Conservation (phyloP, 306 rosid genomes). For the Citrullus amarus region DNA sequence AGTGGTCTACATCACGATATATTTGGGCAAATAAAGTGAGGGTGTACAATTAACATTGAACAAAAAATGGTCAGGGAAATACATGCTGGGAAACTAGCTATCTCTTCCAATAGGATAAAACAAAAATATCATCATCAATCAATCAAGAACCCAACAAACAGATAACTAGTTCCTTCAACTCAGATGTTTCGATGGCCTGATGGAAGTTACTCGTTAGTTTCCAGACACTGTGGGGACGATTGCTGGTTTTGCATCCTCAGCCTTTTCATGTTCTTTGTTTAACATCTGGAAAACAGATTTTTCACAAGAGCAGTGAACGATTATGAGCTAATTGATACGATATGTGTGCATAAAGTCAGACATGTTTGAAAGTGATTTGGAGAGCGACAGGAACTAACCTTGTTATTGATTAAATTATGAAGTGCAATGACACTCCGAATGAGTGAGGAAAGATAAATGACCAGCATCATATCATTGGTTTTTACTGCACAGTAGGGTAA, state of each 20-base stretch:
- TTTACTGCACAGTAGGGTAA: constrained; percentile 29
- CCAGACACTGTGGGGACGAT: constrained; percentile 17
- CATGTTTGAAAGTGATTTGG: neutral
- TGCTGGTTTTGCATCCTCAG: constrained; percentile 41
- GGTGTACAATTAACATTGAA: neutral
- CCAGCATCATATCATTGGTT: constrained; percentile 60
- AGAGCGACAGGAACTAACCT: constrained; percentile 19
- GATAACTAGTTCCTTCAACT: constrained; percentile 1
- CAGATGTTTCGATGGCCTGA: neutral
- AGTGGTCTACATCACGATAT: neutral
- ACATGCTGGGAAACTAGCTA: neutral
- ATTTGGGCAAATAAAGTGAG: neutral
- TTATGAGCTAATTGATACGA: neutral
- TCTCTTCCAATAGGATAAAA: neutral
- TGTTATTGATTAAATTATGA: constrained; percentile 59
- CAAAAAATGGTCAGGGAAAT: neutral
- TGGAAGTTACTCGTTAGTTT: constrained; percentile 14
- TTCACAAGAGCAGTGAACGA: neutral
- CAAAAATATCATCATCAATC: neutral
- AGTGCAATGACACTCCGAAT: constrained; percentile 57
- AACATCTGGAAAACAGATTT: constrained; percentile 28
- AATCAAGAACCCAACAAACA: neutral
- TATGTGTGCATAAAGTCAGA: neutral
- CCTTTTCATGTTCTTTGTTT: constrained; percentile 51
- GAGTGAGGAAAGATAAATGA: constrained; percentile 47